Evolutionary conservation across 202 grass and related monocot species (phyloP), one percentile per base, ranked within the genome.

Genomic region (Cymbopogon flexuosus): DNA sequence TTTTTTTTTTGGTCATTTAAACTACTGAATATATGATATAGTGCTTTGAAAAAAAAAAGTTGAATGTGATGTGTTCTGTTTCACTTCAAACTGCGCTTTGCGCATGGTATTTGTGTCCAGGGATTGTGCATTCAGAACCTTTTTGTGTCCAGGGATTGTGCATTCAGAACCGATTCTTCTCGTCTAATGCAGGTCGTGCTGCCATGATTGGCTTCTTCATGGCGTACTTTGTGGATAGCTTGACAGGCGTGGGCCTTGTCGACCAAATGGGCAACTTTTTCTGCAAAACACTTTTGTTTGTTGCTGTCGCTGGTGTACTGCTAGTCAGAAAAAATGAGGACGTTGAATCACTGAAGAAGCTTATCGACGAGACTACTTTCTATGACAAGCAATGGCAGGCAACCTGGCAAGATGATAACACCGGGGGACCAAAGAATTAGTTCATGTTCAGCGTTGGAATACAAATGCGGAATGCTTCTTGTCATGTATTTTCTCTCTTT

Each of bases 181-280:
- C 51, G 23, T 27, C 51, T 82, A 37, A 72, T 43, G 79, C 74
- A 98, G 95, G 95, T 2, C 95, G 95, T 11, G 95, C 95, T 33
- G 95, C 95, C 76, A 98, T 98, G 95, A 65, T 95, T 58, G 95
- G 95, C n/a, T 98, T 98, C 85, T 98, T 98, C 90, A 98, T 98
- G 95, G 92, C 95, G 2, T 98, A 98, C 82, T 91, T 98, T 33
- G 92, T 98, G 1, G 95, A 98, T 65, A 91, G 95, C 65, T 84
- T 98, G 83, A 98, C 92, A 0, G 92, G 95, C 0, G 82, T 91
- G 67, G 95, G 95, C 40, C 88, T 98, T 0, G 92, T 98, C 5
- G 92, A 94, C 77, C 95, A 98, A 54, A 87, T 65, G 82, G 92
- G 92, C 29, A 97, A 98, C 65, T 93, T 98, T 70, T 95, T 98